Base-by-base conservation (phyloP, 305 asterid genomes). In the Lippia alba region DNA sequence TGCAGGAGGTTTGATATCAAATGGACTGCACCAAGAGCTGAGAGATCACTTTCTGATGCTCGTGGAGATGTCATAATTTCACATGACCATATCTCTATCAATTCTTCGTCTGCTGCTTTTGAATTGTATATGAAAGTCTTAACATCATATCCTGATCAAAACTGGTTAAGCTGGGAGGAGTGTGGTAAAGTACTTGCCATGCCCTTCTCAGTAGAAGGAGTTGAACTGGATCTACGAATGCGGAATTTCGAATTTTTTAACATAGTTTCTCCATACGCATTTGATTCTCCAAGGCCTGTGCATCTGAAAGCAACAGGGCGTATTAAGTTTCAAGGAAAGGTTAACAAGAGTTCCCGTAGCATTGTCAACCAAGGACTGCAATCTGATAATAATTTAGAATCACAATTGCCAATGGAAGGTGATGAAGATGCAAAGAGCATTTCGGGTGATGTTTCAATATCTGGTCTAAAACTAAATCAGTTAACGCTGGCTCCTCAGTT, bases 51-150 rank as follows among this genome's bases (percentile, higher is more conserved):
- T 76, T 81, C 88, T 69, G 99, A 92, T 90, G 99, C 99, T 64
- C 99, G 98, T 76, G 99, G 99, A 80, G 99, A 95, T 87, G 88
- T 95, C 78, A 90, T 95, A 81, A 86, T 95, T 72, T 88, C 97
- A 62, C 97, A 89, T 36, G 98, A 95, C 79, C 83, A 87, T 80
- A 89, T 95, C 46, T 86, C 88, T 67, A 76, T 95, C 78, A 92
- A 81, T 83, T 95, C 99, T 78, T 92, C 98, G 66, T 95, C 99
- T 73, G 84, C 90, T 83, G 97, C 97, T 69, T 92, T 92, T 89
- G 98, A 95, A 75, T 81, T 95, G 76, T 86, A 78, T 77, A 81
- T 94, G 51, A 95, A 92, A 82, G 82, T 92, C 61, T 70, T 85
- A 72, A 95, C 97, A 59, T 86, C 92, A 70, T 92, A 95, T 87